Base-by-base conservation (phyloP, 306 rosid genomes). In the Vicia faba region DNA sequence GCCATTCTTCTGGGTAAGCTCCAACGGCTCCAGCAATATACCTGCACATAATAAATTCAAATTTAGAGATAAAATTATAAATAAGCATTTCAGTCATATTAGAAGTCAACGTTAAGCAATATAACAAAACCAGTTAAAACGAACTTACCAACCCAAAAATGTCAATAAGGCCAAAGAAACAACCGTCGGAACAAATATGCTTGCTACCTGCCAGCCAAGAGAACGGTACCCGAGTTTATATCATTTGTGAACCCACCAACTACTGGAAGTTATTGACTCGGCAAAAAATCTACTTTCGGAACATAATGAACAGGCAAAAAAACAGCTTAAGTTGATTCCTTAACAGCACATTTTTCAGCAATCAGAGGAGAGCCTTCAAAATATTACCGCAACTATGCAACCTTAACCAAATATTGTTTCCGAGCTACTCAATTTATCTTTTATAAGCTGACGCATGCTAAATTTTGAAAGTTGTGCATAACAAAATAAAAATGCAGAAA, bases 131-230 rank as follows among this genome's bases (percentile, higher is more conserved):
- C 61, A 35, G 65, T 26, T 23, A 59, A 15, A 15, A 50, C 53
- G 74, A 82, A 58, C 96, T 79, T 85, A 93, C 99, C 99, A 93
- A 25, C 81, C 70, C 74, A 84, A 77, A 15, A 93, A 79, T 18
- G 98, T 88, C 80, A 91, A 73, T 38, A 93, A 73, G 72, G 98
- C 80, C 87, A 93, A 54, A 35, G 81, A 80, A 51, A 92, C 82
- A 64, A 92, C 93, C 0, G 82, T 80, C 8, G 98, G 98, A 73
- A 92, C 96, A 70, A 92, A 92, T 75, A 92, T 87, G 79, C 98
- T 87, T 15, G 98, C 96, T 46, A 89, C 92, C 98, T 92, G 88
- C 82, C 80, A 65, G 69, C n/a, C 71, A 55, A 56, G 57, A 68
- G 66, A 83, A 69, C 14, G 16, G 60, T 16, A 66, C 55, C 18